Evolutionary conservation across 176 grass and related monocot genomes (phyloP), one percentile per base, ranked within the genome.

Genomic region (Raddia guianensis): DNA sequence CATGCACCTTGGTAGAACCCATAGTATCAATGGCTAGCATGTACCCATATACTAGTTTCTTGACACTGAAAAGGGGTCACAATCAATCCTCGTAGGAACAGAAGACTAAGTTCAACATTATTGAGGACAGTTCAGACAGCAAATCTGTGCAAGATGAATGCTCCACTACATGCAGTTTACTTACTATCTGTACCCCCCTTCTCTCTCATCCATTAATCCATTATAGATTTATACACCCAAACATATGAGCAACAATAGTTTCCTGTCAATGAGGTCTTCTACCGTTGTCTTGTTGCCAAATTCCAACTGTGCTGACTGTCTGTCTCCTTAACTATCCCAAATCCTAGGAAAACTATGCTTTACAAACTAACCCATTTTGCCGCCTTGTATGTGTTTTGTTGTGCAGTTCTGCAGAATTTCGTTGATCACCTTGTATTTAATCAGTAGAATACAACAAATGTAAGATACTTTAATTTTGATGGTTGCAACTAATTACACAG

Each of bases 101-200:
- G 45, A 68, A 85, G 73, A 21, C 52, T 68, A 76, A 60, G 64
- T 77, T 21, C 16, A 20, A 67, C 70, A 75, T 75, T 74, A 74
- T 59, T 80, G 70, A 63, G 70, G 61, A 13, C 18, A 75, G 33
- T 43, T 14, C 33, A 68, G 69, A 75, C 45, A 62, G 7, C 70
- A 67, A 27, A 74, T 73, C 21, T 49, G 60, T 21, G 2, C 49
- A 49, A 74, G 12, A 66, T 32, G 53, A 80, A 74, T 74, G 70
- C 27, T 74, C 70, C 68, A 79, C 34, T 79, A 47, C 50, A 68
- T 42, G 54, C 20, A 64, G 40, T 11, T 55, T 32, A 3, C 46
- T 52, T 12, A 44, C 7, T 42, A 50, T 52, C 57, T 63, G 16
- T 5, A 44, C 54, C 46, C 15, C 33, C 61, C 27, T 42, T 43